Percentiles rank a stretch among this genome's conserved stretches.
Conservation (phyloP, 2,329 filamentous ascomycete species). For the Venturia nashicola region DNA sequence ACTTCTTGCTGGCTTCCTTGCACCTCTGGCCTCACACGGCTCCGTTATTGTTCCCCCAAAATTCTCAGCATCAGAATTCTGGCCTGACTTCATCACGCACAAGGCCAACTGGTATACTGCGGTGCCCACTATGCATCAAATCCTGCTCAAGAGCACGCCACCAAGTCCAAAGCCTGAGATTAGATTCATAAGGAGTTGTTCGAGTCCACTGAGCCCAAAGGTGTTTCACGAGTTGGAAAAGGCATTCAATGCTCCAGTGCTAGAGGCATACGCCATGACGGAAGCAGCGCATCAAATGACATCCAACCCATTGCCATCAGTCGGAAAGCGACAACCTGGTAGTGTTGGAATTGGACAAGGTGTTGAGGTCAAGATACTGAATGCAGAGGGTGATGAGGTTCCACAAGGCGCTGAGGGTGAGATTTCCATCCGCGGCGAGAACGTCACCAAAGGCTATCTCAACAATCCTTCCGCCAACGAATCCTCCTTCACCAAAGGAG, state of each 20-base stretch:
- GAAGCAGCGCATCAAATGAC: conserved; percentile 82
- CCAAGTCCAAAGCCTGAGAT: conserved; percentile 60
- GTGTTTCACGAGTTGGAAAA: conserved; percentile 69
- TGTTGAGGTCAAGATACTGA: conserved; percentile 68
- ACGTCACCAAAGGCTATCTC: conserved; percentile 74
- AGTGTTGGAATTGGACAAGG: conserved; percentile 75
- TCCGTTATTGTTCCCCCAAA: conserved; percentile 67
- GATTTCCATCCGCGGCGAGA: conserved; percentile 71
- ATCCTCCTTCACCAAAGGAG: conserved; percentile 58
- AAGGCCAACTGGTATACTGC: conserved; percentile 86
- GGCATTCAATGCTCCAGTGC: conserved; percentile 63
- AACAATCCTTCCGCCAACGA: conserved; percentile 71
- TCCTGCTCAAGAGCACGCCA: conserved; percentile 61
- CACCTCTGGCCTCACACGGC: conserved; percentile 62
- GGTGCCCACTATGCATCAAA: conserved; percentile 87
- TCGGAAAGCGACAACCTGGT: conserved; percentile 63
- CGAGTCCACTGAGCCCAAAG: conserved; percentile 70
- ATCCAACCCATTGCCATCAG: conserved; percentile 48
- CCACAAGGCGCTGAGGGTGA: conserved; percentile 61
- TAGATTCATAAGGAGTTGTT: conserved; percentile 80
- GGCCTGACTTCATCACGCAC: conserved; percentile 61
- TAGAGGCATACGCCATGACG: conserved; percentile 89
- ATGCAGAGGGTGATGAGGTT: conserved; percentile 55
- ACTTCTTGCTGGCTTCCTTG: conserved; percentile 70
- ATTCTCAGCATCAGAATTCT: conserved; percentile 77